Evolutionary conservation across 306 rosid species (phyloP), one percentile per base, ranked within the genome.

Genomic region (Hippophae rhamnoides): DNA sequence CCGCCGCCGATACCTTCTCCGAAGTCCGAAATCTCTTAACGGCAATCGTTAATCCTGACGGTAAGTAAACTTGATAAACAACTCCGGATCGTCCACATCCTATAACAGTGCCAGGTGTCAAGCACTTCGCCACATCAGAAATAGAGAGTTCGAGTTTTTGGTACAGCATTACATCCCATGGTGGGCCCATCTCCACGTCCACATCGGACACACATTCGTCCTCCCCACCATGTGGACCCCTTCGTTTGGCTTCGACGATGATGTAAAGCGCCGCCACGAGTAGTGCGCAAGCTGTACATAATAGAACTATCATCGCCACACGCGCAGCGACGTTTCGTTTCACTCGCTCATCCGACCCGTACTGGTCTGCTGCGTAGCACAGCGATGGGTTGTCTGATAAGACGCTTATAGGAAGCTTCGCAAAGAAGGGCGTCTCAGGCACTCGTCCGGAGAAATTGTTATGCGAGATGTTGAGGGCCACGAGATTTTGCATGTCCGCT

Each of bases 61-160:
- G 76, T 45, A 79, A 6, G 47, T 73, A 55, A 5, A 72, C 96
- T 14, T 44, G 66, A 48, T 88, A 88, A 58, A 92, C 99, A 23
- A 92, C 78, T 52, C 99, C 99, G 49, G 95, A 76, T 49, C 92
- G 82, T 4, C 99, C 99, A 7, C 87, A 85, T 0, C 99, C 99
- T 11, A 88, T 48, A 9, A 85, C 66, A 47, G 79, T 81, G 61
- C 78, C 75, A 31, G 87, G 69, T 6, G 81, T 77, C 41, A 92
- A 61, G 47, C 74, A 69, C 53, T 64, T 80, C 0, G 78, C 89
- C 72, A 87, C 95, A 67, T 92, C 93, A 9, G 74, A 64, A 2
- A 92, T 88, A 1, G 95, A 84, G 52, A 92, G 55, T 47, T 88
- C 96, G 74, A 92, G 88, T 46, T 92, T 92, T 77, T 92, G 99